These are phyloP conservation scores for Monosporozyma siamensis DNA, from an alignment of 805 yeast genomes.

Conservation along the genomic window DNA sequence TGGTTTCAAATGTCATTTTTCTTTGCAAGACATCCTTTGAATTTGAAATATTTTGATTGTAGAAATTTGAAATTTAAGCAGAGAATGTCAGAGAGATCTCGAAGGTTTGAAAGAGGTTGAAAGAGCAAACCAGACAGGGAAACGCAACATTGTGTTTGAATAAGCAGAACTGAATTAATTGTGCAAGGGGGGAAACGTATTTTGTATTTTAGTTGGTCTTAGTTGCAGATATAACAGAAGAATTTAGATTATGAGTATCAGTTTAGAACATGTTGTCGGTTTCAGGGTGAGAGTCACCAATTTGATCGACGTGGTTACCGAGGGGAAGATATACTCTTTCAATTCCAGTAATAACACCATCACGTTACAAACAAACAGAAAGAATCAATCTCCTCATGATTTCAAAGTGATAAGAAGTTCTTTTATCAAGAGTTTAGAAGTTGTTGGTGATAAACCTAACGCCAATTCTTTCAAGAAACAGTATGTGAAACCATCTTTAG, in stretches of 20 bases:
- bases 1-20: too few species aligned
- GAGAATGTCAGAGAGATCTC: too few species aligned
- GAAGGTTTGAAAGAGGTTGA: too few species aligned
- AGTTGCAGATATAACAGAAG: not conserved
- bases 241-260: constrained; percentile 19
- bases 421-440: constrained; percentile 46
- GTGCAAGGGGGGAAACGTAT: too few species aligned
- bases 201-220: too few species aligned
- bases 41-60: too few species aligned
- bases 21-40: too few species aligned
- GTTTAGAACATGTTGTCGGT: constrained; percentile 25
- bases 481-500: constrained; percentile 29
- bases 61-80: too few species aligned
- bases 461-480: constrained; percentile 26
- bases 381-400: constrained; percentile 16
- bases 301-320: constrained; percentile 43
- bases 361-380: constrained; percentile 24
- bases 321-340: constrained; percentile 59
- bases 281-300: constrained; percentile 53
- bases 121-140: too few species aligned
- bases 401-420: constrained; percentile 49
- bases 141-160: too few species aligned
- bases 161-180: too few species aligned
- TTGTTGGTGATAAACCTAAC: constrained; percentile 33
- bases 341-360: constrained; percentile 36